Base-by-base conservation (phyloP, 257 asterid species). In the Cruciata laevipes region DNA sequence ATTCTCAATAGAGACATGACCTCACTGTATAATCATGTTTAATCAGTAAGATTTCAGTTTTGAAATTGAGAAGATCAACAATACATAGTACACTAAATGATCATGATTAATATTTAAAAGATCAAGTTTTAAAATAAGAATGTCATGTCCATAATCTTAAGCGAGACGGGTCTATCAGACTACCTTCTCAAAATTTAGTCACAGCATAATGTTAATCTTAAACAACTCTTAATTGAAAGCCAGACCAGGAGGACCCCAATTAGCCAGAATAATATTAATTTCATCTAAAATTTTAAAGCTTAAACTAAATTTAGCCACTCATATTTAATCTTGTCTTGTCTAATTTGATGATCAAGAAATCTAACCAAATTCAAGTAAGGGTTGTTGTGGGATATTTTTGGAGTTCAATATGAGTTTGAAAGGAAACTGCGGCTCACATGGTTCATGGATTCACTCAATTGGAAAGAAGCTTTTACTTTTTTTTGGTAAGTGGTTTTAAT, bases 121-220 rank as follows among this genome's bases (percentile, higher is more conserved):
- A n/a, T n/a, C n/a, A n/a, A n/a, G n/a, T n/a, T n/a, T n/a, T n/a
- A n/a, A n/a, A n/a, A n/a, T n/a, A n/a, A n/a, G n/a, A n/a, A n/a
- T n/a, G n/a, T n/a, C n/a, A n/a, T n/a, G n/a, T n/a, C n/a, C n/a
- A n/a, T n/a, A n/a, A n/a, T n/a, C n/a, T n/a, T n/a, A n/a, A n/a
- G n/a, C n/a, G n/a, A n/a, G n/a, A n/a, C n/a, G n/a, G n/a, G n/a
- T n/a, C n/a, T n/a, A n/a, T n/a, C n/a, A n/a, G n/a, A n/a, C n/a
- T n/a, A n/a, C n/a, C n/a, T n/a, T n/a, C n/a, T n/a, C n/a, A n/a
- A n/a, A n/a, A n/a, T n/a, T n/a, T n/a, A n/a, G n/a, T n/a, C 62
- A 53, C 75, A 40, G 35, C 63, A 5, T 21, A 18, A 20, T 69
- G 67, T 61, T 61, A 69, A 73, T 73, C 78, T 73, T 73, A 73